A percentile compares a stretch with the other conserved stretches of the same genome.
These are phyloP conservation scores for Colletotrichum godetiae DNA, from an alignment of 2,329 filamentous ascomycete species.

Conservation along the genomic window DNA sequence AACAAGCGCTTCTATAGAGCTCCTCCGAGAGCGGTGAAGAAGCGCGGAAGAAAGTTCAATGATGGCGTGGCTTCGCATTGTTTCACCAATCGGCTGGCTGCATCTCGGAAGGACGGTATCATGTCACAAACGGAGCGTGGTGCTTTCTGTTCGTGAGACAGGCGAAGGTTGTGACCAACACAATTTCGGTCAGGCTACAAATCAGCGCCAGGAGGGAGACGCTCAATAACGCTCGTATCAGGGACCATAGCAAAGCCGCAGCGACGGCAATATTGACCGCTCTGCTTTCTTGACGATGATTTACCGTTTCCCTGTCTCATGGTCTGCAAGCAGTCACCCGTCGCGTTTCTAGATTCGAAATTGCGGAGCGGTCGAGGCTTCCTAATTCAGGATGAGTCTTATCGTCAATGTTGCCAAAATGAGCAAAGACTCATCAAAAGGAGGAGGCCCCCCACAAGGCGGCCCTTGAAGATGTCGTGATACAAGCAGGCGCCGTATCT, in stretches of 20 bases:
- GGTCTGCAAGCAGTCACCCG: conserved; percentile 6
- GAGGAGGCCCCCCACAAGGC: not conserved
- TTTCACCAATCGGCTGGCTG: conserved; percentile 3
- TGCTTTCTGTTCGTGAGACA: conserved; percentile 3
- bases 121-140: not conserved
- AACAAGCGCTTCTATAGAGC: not conserved
- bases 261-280: not conserved
- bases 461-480: not conserved
- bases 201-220: not conserved
- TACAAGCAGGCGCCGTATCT: conserved; percentile 1
- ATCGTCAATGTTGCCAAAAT: not conserved
- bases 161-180: not conserved
- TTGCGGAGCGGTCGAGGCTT: not conserved
- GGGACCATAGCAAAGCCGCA: not conserved
- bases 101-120: conserved; percentile 20
- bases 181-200: not conserved
- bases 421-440: not conserved
- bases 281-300: too few species aligned
- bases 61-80: not conserved
- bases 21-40: conserved; percentile 18
- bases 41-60: not conserved
- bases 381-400: not conserved
- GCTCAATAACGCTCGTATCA: not conserved
- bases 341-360: conserved; percentile 3
- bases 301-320: not conserved